A percentile compares a stretch with the other conserved stretches of the same genome.
Evolutionary conservation across 352 stramenopile genomes (phyloP).

Genomic region (Poterioochromonas sp.): DNA sequence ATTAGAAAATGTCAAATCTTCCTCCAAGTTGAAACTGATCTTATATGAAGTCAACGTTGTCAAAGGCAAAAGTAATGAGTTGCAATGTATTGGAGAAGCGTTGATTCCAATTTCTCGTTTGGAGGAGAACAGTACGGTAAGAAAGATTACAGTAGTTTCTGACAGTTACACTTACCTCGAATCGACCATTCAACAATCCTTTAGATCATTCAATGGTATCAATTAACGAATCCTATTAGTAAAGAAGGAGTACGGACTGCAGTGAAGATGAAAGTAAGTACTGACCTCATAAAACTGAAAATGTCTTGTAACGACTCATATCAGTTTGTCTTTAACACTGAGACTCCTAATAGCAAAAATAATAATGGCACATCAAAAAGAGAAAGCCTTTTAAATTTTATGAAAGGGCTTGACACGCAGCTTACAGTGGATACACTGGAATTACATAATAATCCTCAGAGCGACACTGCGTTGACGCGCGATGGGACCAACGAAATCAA

Average conservation of each 20-base stretch:
- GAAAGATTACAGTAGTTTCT: not conserved
- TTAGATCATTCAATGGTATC: slow-evolving; percentile 23
- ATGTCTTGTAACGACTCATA: not conserved
- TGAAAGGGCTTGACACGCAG: not conserved
- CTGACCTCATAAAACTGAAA: not conserved
- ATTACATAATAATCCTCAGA: not conserved
- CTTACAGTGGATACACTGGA: too few relatives aligned
- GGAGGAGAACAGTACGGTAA: slow-evolving; percentile 9
- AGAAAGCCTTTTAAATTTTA: not conserved
- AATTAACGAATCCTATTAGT: not conserved
- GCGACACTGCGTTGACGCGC: not conserved
- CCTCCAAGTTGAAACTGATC: not conserved
- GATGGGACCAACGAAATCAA: too few relatives aligned
- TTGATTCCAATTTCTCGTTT: not conserved
- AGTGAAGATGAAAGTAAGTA: not conserved
- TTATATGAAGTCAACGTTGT: not conserved
- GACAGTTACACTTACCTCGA: not conserved
- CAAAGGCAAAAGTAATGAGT: not conserved
- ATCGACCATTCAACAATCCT: not conserved
- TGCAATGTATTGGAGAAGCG: not conserved
- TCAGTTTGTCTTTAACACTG: not conserved
- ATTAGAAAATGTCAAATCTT: not conserved
- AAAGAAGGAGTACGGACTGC: not conserved
- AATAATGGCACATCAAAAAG: not conserved
- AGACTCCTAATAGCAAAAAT: not conserved